Evolutionary conservation across 2,329 filamentous ascomycete genomes (phyloP), one percentile per base, ranked within the genome.

Genomic region (Rhynchosporium secalis): DNA sequence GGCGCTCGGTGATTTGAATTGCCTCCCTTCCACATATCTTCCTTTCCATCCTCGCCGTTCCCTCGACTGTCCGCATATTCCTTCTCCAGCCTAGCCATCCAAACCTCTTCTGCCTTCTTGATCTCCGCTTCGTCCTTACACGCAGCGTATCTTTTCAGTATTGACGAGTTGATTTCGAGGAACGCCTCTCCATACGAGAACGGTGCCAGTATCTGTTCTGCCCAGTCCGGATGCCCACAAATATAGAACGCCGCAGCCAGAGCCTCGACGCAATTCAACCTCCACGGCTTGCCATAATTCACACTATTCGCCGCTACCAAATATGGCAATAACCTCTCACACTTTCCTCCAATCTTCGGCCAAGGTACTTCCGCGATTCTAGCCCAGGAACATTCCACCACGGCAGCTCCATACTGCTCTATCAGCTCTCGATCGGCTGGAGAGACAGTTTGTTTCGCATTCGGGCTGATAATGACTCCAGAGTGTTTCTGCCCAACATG

Each of bases 351-450:
- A 63, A 99, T 96, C 69, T 90, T 90, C 62, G 81, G 83, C 86
- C 94, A 99, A 58, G 94, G 93, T 4, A 99, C 87, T 76, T 99
- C 95, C 54, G 90, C 83, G 7, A 96, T 91, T 63, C 95, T 83
- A 3, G 96, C 96, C 95, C 95, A 99, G 29, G 91, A 96, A 73
- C 93, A 96, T 78, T 99, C 95, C 20, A 99, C 95, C 3, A 99
- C 95, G 3, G 95, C 95, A 26, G 93, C 94, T 66, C 95, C 95
- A 73, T 91, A 90, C 75, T 92, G 88, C 71, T 96, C 92, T 71
- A 98, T 83, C 15, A 96, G 78, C 56, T 89, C 86, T 62, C 81
- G 81, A 77, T 99, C 95, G 57, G 92, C 91, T 1, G 92, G 90
- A 4, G 90, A 96, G 48, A 98, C 76, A 15, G 92, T 85, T 62